phyloP scores from a whole-genome alignment of 129 eudicot genomes.

The carrot (Daucus carota) region DNA sequence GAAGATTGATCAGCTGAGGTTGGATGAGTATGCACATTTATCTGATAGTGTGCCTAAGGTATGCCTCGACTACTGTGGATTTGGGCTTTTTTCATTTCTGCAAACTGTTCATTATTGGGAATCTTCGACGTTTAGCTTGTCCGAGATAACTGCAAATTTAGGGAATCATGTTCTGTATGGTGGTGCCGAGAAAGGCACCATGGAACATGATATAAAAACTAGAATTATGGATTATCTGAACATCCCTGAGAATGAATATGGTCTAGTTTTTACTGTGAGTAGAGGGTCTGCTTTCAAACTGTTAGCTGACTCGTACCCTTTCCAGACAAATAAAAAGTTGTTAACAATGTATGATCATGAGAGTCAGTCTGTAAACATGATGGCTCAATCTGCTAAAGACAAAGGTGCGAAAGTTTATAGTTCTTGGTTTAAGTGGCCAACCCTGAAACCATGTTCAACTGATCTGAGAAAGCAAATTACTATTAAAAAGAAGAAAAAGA shows the following conservation, averaged over 20 bases:
- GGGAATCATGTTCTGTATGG: slow-evolving; percentile 52
- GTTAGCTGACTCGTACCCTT: slow-evolving; percentile 50
- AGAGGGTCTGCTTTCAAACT: slow-evolving; percentile 54
- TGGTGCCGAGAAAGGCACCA: slow-evolving; percentile 42
- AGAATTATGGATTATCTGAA: slow-evolving; percentile 55
- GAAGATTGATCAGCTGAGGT: slow-evolving; percentile 41
- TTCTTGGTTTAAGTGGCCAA: slow-evolving; percentile 54
- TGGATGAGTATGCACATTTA: slow-evolving; percentile 42
- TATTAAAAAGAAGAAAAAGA: slow-evolving; percentile 43
- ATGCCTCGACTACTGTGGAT: slow-evolving; percentile 61
- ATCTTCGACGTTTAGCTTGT: slow-evolving; percentile 39
- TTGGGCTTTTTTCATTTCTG: slow-evolving; percentile 51
- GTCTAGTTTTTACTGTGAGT: slow-evolving; percentile 50
- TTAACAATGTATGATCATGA: slow-evolving; percentile 60
- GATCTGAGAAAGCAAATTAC: slow-evolving; percentile 40
- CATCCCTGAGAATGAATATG: slow-evolving; percentile 52
- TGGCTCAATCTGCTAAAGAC: slow-evolving; percentile 54
- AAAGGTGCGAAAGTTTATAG: slow-evolving; percentile 59
- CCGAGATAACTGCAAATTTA: slow-evolving; percentile 46
- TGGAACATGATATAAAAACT: slow-evolving; percentile 46
- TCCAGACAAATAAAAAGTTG: slow-evolving; percentile 39
- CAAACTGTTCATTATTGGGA: slow-evolving; percentile 51
- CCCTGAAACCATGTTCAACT: slow-evolving; percentile 47
- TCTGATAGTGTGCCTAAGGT: slow-evolving; percentile 42
- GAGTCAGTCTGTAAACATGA: slow-evolving; percentile 54